Evolutionary conservation across 1,284 basidiomycete species (phyloP).

Genomic region (Pseudozyma pruni): DNA sequence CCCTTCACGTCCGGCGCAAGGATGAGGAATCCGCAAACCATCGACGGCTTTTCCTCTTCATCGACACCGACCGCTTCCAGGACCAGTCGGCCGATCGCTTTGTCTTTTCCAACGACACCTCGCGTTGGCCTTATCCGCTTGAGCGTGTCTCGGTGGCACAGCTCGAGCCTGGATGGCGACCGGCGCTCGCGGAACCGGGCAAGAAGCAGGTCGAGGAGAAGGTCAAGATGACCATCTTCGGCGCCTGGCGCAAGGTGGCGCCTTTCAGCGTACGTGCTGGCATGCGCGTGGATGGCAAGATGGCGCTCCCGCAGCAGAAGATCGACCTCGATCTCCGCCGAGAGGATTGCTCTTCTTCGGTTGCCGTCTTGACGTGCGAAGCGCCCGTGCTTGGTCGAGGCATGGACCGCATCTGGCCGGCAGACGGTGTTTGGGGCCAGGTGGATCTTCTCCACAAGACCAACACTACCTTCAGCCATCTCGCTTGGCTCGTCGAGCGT

Average conservation of each 20-base stretch:
- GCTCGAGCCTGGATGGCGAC: constrained; percentile 50
- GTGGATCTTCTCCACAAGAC: constrained; percentile 57
- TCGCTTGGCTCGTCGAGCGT: constrained; percentile 58
- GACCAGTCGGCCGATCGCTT: constrained; percentile 48
- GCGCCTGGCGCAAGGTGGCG: constrained; percentile 36
- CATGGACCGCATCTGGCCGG: constrained; percentile 52
- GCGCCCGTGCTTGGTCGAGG: constrained; percentile 30
- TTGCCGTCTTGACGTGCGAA: constrained; percentile 44
- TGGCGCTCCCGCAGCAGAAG: constrained; percentile 29
- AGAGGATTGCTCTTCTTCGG: constrained; percentile 42
- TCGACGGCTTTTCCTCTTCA: constrained; percentile 51
- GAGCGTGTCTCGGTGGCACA: constrained; percentile 46
- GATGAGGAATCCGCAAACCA: constrained; percentile 70
- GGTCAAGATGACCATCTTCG: constrained; percentile 42
- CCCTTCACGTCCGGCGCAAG: constrained; percentile 78
- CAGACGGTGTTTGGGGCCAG: constrained; percentile 45
- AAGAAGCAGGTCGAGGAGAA: constrained; percentile 28
- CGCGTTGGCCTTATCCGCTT: constrained; percentile 49
- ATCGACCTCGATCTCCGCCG: constrained; percentile 35
- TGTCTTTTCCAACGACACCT: constrained; percentile 57
- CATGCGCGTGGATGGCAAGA: constrained; percentile 27
- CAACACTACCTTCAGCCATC: constrained; percentile 48
- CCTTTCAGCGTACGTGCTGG: constrained; percentile 28
- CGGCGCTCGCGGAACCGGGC: constrained; percentile 23
- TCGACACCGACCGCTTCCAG: constrained; percentile 55